Evolutionary conservation across 257 asterid species (phyloP).

Genomic region (Jasminum sambac): DNA sequence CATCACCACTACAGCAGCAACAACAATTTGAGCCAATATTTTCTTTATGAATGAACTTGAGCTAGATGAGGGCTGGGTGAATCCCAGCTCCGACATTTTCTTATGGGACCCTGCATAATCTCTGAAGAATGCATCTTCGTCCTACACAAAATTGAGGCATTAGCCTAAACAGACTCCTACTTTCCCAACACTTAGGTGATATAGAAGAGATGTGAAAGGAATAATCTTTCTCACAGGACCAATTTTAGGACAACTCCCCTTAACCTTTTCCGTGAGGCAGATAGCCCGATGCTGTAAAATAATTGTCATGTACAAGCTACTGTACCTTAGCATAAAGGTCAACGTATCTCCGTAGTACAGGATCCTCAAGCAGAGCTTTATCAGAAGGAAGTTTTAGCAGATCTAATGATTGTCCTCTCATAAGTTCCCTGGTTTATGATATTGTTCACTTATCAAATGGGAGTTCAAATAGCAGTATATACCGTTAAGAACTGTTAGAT

Average conservation of each 20-base stretch:
- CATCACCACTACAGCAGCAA: slow-evolving; percentile 52
- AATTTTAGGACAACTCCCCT: neutral
- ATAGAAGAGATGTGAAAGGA: neutral
- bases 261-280: too few species aligned
- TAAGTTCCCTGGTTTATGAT: slow-evolving; percentile 58
- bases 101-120: slow-evolving; percentile 87
- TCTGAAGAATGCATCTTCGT: slow-evolving; percentile 81
- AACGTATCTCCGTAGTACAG: slow-evolving; percentile 50
- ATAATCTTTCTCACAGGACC: too few species aligned
- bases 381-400: slow-evolving; percentile 82
- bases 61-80: slow-evolving; percentile 39
- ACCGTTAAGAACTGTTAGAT: neutral
- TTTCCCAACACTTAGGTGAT: neutral
- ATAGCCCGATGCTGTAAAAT: too few species aligned
- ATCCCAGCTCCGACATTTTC: slow-evolving; percentile 87
- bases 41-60: slow-evolving; percentile 33
- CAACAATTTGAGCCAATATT: slow-evolving; percentile 38
- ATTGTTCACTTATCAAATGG: slow-evolving; percentile 17
- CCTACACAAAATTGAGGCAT: slow-evolving; percentile 39
- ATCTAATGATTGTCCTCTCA: slow-evolving; percentile 64
- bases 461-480: neutral
- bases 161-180: neutral
- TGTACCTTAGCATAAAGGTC: slow-evolving; percentile 67
- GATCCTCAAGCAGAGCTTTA: slow-evolving; percentile 67
- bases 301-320: neutral